Conservation (phyloP, 139 green algal genomes). For the Pleodorina starrii region DNA sequence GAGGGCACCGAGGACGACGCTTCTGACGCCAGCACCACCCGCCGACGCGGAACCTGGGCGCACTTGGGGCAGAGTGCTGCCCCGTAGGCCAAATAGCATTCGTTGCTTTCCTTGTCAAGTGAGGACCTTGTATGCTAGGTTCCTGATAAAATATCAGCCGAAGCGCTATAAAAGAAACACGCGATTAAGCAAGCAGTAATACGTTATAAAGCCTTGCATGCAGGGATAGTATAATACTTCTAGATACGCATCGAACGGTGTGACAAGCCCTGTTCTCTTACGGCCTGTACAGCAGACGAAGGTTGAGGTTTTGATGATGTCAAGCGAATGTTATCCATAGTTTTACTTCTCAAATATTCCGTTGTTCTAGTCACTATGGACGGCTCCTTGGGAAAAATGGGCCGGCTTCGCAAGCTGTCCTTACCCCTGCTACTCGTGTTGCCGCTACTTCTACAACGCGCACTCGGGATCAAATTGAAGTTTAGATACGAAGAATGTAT, state of each 20-base stretch:
- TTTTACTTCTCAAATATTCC: no score
- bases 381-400: no score
- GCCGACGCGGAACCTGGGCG: neutral
- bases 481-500: constrained; percentile 70
- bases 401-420: neutral
- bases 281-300: no score
- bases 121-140: no score
- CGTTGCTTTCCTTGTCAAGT: neutral
- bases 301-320: no score
- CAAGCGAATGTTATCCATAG: no score
- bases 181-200: neutral
- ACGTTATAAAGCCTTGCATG: neutral
- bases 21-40: neutral
- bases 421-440: neutral
- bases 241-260: no score
- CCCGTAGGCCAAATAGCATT: constrained; percentile 35
- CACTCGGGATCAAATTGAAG: constrained; percentile 65
- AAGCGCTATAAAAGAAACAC: neutral
- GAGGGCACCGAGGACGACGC: neutral
- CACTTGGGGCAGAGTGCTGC: neutral
- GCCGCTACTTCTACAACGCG: neutral
- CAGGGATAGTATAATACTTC: no score
- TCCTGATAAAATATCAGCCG: no score
- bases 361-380: no score
- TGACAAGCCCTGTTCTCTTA: no score